phyloP scores from a whole-genome alignment of 2,329 filamentous ascomycete genomes.

The Apiospora pterosperma region DNA sequence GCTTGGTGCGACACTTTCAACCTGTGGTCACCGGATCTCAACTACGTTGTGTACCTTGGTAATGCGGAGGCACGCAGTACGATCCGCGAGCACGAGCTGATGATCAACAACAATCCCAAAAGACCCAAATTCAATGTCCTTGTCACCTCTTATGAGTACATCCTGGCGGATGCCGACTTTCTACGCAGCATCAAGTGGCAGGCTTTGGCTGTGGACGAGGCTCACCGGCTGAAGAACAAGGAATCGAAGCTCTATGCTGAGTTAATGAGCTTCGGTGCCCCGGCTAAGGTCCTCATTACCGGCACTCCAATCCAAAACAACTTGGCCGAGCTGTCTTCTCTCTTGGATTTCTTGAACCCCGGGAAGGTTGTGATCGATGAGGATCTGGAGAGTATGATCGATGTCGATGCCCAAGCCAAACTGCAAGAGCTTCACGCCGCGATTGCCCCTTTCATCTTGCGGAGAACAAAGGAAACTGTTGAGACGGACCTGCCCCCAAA shows the following conservation, averaged over 20 bases:
- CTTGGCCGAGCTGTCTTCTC: constrained; percentile 81
- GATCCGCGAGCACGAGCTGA: constrained; percentile 85
- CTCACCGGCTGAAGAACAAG: constrained; percentile 92
- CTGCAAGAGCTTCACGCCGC: constrained; percentile 79
- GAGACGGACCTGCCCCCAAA: constrained; percentile 95
- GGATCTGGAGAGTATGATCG: constrained; percentile 76
- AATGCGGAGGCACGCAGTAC: constrained; percentile 81
- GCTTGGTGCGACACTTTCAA: constrained; percentile 99
- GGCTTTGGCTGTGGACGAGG: constrained; percentile 92
- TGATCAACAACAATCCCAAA: constrained; percentile 80
- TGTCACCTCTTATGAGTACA: constrained; percentile 96
- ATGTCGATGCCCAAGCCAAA: constrained; percentile 80
- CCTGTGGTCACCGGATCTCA: constrained; percentile 90
- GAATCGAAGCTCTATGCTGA: constrained; percentile 91
- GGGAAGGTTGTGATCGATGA: constrained; percentile 88
- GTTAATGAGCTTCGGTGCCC: constrained; percentile 80
- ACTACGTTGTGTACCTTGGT: constrained; percentile 95
- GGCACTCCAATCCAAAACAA: constrained; percentile 98
- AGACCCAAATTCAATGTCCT: constrained; percentile 97
- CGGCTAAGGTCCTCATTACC: constrained; percentile 88
- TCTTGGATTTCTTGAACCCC: constrained; percentile 97
- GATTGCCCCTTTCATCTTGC: constrained; percentile 91
- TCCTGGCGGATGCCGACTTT: constrained; percentile 80
- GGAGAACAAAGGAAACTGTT: constrained; percentile 94
- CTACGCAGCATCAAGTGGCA: constrained; percentile 95